Evolutionary conservation across 768 basidiomycete species (phyloP), one percentile per base, ranked within the genome.

Genomic region (Rhodotorula kratochvilovae): DNA sequence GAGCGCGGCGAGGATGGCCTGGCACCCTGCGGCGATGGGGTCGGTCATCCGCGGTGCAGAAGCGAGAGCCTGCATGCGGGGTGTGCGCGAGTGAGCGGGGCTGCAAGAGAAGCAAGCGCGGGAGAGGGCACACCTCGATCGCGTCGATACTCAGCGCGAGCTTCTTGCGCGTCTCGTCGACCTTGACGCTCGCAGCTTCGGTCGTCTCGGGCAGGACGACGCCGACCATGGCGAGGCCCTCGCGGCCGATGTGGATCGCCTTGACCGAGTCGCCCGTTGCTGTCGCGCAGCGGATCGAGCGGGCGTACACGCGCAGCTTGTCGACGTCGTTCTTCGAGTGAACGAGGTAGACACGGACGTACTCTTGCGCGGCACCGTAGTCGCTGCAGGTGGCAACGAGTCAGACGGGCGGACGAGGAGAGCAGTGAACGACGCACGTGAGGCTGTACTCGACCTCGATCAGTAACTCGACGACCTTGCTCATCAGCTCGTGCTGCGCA

Each of bases 361-460:
- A 71, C 42, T 71, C 60, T 45, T 68, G 73, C 17, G 73, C 62
- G 13, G 69, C 69, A 13, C 60, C 50, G 59, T 74, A 74, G 50
- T 74, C 69, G 8, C 69, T 74, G 60, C 13, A 8, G 15, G 19
- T 21, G 25, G 7, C 11, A 39, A 10, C 16, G 19, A 33, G 39
- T 58, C 46, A 55, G 59, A 5, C 3, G 15, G 12, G 5, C 45
- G 25, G 25, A 23, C 23, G 27, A n/a, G 19, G 43, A 53, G 7
- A 62, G 21, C 19, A 8, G 29, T 2, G 29, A 27, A 48, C 11
- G 13, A 61, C 68, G 48, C 68, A 74, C 73, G 73, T 67, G 11
- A 71, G 48, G 61, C 60, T 62, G 57, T 68, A 74, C 61, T 74
- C 73, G 50, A 68, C 67, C 25, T 71, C 59, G 35, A 74, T 50